These are phyloP conservation scores for Trichoderma hamatum DNA, from an alignment of 2,329 filamentous ascomycete genomes.

Conservation along the genomic window DNA sequence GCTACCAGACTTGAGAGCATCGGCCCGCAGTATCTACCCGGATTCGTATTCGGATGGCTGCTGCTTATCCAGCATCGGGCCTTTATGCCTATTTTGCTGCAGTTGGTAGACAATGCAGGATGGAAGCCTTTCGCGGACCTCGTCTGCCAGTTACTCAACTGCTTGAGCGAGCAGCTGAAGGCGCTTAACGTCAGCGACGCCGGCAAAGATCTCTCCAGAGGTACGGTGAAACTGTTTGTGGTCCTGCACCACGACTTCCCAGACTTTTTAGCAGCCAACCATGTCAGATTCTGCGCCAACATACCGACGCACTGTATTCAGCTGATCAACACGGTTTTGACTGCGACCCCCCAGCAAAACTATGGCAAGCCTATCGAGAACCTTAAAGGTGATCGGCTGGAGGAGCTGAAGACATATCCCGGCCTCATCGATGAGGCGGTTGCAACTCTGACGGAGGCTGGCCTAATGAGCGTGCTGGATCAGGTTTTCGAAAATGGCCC, in stretches of 20 bases:
- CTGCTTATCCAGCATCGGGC: slow-evolving; percentile 80
- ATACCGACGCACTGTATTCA: slow-evolving; percentile 85
- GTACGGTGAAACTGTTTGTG: slow-evolving; percentile 77
- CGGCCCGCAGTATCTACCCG: slow-evolving; percentile 75
- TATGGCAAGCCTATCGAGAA: slow-evolving; percentile 71
- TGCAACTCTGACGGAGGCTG: slow-evolving; percentile 55
- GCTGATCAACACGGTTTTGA: slow-evolving; percentile 84
- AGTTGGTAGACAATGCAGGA: slow-evolving; percentile 67
- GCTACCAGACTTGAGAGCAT: slow-evolving; percentile 72
- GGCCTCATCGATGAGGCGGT: slow-evolving; percentile 65
- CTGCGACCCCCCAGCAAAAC: slow-evolving; percentile 71
- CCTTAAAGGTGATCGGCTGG: slow-evolving; percentile 74
- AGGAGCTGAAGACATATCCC: slow-evolving; percentile 72
- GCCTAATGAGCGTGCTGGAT: slow-evolving; percentile 63
- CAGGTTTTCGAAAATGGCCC: slow-evolving; percentile 63
- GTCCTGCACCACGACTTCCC: slow-evolving; percentile 93
- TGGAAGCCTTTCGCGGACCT: slow-evolving; percentile 77
- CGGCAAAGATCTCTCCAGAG: slow-evolving; percentile 82
- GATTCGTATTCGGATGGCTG: slow-evolving; percentile 85
- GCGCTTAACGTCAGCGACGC: slow-evolving; percentile 67
- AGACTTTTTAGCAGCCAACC: slow-evolving; percentile 87
- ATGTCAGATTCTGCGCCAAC: slow-evolving; percentile 77
- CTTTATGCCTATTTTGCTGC: slow-evolving; percentile 79
- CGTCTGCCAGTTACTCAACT: slow-evolving; percentile 70
- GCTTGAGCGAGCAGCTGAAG: slow-evolving; percentile 80